phyloP scores from a whole-genome alignment of 257 asterid genomes.

The Fraxinus excelsior region DNA sequence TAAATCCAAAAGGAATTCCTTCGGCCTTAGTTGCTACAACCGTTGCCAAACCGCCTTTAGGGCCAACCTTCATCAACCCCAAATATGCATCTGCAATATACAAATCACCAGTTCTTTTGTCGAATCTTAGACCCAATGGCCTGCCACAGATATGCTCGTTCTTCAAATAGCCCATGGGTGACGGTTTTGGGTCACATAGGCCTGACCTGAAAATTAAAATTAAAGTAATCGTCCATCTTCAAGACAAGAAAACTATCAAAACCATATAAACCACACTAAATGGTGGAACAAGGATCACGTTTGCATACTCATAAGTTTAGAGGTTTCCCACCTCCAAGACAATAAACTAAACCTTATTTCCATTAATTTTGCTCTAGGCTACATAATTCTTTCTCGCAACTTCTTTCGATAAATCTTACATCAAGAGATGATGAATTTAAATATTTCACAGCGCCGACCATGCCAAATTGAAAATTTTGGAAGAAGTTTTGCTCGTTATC shows the following conservation, averaged over 20 bases:
- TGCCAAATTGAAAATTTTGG: neutral
- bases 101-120: constrained; percentile 75
- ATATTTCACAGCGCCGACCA: neutral
- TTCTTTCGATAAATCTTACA: neutral
- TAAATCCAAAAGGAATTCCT: constrained; percentile 74
- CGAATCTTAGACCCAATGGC: constrained; percentile 90
- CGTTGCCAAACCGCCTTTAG: constrained; percentile 92
- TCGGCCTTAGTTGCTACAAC: constrained; percentile 71
- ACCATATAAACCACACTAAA: too few relatives aligned
- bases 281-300: too few relatives aligned
- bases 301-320: neutral
- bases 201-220: constrained; percentile 53
- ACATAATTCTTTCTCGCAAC: neutral
- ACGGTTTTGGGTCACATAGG: constrained; percentile 72
- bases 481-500: too few relatives aligned
- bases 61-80: constrained; percentile 94
- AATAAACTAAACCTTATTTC: neutral
- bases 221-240: neutral
- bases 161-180: constrained; percentile 58
- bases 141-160: constrained; percentile 96
- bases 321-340: neutral
- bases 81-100: constrained; percentile 96
- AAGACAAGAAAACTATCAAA: neutral
- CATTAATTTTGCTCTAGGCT: neutral
- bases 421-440: neutral